phyloP scores from a whole-genome alignment of 352 stramenopile genomes.

The Aphanomyces stellatus region DNA sequence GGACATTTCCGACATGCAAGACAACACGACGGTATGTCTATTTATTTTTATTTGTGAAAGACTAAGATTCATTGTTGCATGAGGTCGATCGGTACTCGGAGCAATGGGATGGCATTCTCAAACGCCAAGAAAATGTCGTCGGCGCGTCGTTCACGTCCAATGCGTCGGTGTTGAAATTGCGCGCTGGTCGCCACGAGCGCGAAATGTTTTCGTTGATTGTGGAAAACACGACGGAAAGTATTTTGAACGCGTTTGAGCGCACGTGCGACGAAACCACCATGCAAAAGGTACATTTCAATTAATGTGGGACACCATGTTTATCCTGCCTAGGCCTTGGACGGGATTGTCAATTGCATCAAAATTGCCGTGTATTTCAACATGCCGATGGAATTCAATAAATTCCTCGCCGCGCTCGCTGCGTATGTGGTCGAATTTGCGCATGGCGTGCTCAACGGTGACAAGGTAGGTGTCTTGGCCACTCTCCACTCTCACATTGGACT shows the following conservation, averaged over 20 bases:
- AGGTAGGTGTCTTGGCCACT: conserved; percentile 31
- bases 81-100: conserved; percentile 77
- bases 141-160: conserved; percentile 83
- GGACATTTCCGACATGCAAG: conserved; percentile 64
- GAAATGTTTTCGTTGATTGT: conserved; percentile 84
- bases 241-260: conserved; percentile 74
- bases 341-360: conserved; percentile 73
- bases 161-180: conserved; percentile 73
- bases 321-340: conserved; percentile 63
- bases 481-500: conserved; percentile 28
- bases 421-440: conserved; percentile 83
- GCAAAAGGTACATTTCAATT: conserved; percentile 33
- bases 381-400: conserved; percentile 68
- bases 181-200: conserved; percentile 74
- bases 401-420: conserved; percentile 67
- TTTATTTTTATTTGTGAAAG: conserved; percentile 30
- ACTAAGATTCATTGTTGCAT: neutral
- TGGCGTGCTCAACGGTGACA: conserved; percentile 73
- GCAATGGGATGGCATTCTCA: conserved; percentile 81
- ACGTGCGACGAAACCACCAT: conserved; percentile 79
- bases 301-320: too few species aligned
- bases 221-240: conserved; percentile 69
- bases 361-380: conserved; percentile 83
- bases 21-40: conserved; percentile 27
- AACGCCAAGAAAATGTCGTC: conserved; percentile 80